Conservation (phyloP, 2,329 filamentous ascomycete species). For the Nectriaceae sp. region DNA sequence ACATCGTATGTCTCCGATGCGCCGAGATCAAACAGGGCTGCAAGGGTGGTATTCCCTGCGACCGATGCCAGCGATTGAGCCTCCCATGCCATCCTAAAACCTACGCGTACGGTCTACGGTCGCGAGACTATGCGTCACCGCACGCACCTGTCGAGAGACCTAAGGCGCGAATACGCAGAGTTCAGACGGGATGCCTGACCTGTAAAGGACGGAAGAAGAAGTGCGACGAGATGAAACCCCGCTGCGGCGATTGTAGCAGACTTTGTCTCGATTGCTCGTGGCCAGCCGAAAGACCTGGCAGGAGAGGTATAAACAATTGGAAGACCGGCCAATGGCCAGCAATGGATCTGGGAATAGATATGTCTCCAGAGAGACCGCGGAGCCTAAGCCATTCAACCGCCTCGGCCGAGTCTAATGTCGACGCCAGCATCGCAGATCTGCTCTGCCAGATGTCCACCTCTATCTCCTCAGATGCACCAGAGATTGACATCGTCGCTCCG, state of each 20-base stretch:
- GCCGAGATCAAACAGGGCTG: slow-evolving; percentile 40
- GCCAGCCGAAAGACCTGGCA: slow-evolving; percentile 29
- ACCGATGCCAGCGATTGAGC: slow-evolving; percentile 34
- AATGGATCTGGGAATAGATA: too few species aligned
- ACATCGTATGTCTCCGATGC: slow-evolving; percentile 37
- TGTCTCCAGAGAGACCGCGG: too few species aligned
- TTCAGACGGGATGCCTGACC: slow-evolving; percentile 44
- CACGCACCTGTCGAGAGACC: slow-evolving; percentile 23
- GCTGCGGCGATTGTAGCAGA: slow-evolving; percentile 40
- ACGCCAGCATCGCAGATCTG: too few species aligned
- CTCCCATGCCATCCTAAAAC: too few species aligned
- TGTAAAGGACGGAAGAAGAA: slow-evolving; percentile 51
- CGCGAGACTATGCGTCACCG: too few species aligned
- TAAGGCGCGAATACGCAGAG: slow-evolving; percentile 35
- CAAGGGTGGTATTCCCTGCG: slow-evolving; percentile 35
- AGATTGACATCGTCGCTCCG: neutral
- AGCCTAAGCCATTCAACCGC: too few species aligned
- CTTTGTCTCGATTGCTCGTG: slow-evolving; percentile 36
- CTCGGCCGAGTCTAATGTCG: too few species aligned
- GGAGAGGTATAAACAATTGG: too few species aligned
- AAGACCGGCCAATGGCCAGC: too few species aligned
- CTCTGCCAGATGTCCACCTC: too few species aligned
- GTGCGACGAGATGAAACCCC: slow-evolving; percentile 47
- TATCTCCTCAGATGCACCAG: neutral
- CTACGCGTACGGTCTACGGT: too few species aligned